Base-by-base conservation (phyloP, 495 filamentous ascomycete species). In the Xylaria nigripes region DNA sequence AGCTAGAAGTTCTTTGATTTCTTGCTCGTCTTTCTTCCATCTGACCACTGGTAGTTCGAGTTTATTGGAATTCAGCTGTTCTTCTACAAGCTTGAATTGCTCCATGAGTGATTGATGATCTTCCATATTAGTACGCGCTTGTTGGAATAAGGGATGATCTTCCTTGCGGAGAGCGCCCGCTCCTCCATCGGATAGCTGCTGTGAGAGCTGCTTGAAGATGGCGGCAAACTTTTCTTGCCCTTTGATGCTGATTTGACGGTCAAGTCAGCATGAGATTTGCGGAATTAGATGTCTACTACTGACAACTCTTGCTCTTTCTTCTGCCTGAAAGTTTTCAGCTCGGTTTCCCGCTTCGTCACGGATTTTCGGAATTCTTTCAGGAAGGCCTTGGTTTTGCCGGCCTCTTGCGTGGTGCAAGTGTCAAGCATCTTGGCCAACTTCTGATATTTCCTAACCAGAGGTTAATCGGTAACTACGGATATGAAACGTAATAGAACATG, bases 1-100 rank as follows among this genome's bases (percentile, higher is more conserved):
- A 13, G 57, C 44, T 16, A 75, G 56, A 51, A 75, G 40, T 34
- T 66, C 61, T 19, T 59, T 62, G 45, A 67, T 62, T 1, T 68
- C 56, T 42, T 61, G 48, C 15, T 63, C 59, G 32, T 75, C 72
- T 40, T 71, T 51, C 51, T 61, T 57, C 71, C 71, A 75, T 18
- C 48, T 58, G 38, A 59, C 61, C 9, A 55, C 58, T 2, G 68
- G 71, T 15, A 62, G 44, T 1, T 52, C 50, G 8, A 64, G 16
- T 25, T 60, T 59, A 6, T 61, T 45, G 1, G 48, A 44, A n/a
- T 59, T 53, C 7, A 63, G 54, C 44, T 49, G 58, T 21, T 64
- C 60, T 9, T 63, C 54, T 12, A 56, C 47, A 21, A 58, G 56
- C 29, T 64, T 62, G 56, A 68, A 70, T 1, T 54, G 43, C 29